Evolutionary conservation across 345 rosid species (phyloP), one percentile per base, ranked within the genome.

Genomic region (Citrus unshiu): DNA sequence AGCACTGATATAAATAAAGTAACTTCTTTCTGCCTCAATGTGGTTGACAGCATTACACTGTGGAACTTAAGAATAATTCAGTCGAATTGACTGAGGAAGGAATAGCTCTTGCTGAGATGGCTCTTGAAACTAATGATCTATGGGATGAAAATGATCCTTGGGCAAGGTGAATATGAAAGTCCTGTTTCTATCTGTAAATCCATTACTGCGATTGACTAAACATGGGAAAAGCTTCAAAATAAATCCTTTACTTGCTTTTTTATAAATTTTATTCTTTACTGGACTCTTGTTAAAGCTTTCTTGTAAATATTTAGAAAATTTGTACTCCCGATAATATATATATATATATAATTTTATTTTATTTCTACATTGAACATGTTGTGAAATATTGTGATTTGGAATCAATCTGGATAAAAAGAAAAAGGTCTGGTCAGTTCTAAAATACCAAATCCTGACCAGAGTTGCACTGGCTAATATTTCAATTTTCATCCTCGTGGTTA

Each of bases 71-170:
- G 90, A 95, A 93, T 82, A 93, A 95, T 84, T 91, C 98, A 72
- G 98, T 95, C 83, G 98, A 95, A 90, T 87, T 95, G 88, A 95
- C 97, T 9, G 98, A 93, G 75, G 94, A 92, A 79, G 98, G 98
- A 82, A 95, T 95, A 84, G 79, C 83, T 49, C 97, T 95, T 67
- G 93, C 98, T 68, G 98, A 95, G 90, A 86, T 90, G 94, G 98
- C 97, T 82, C 98, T 95, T 75, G 98, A 93, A 83, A 95, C 98
- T 60, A 83, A 85, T 84, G 98, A 95, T 82, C 85, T 95, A 67
- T 95, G 98, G 98, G 97, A 93, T 79, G 98, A 95, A 81, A 95
- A 88, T 88, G 98, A 95, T 82, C 98, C 94, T 68, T 95, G 98
- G 98, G 98, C 98, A 27, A 95, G 98, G 98, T 93, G 83, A 81